Conservation (phyloP, 106 monocot genomes). For the Amphibolis antarctica region DNA sequence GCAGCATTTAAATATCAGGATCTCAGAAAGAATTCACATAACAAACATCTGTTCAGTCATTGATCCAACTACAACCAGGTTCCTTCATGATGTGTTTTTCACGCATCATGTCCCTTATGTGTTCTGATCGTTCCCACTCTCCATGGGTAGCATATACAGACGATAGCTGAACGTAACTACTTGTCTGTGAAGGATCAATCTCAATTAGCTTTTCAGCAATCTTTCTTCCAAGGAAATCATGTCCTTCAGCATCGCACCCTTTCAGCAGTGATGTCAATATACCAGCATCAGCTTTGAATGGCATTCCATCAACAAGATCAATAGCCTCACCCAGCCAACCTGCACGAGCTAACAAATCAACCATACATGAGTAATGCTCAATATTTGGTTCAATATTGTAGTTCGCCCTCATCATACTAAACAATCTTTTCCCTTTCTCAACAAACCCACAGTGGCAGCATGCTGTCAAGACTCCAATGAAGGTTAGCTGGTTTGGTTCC, state of each 20-base stretch:
- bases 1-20: too few relatives aligned
- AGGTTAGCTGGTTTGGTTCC: conserved; percentile 41
- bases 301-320: conserved; percentile 43
- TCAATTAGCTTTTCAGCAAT: conserved; percentile 11
- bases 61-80: conserved; percentile 18
- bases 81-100: conserved; percentile 6
- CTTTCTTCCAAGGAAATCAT: conserved; percentile 13
- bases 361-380: conserved; percentile 63
- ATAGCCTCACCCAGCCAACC: conserved; percentile 42
- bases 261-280: conserved; percentile 55
- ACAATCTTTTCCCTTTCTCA: conserved; percentile 49
- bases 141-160: conserved; percentile 8
- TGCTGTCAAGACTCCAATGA: conserved; percentile 44
- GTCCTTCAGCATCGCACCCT: conserved; percentile 45
- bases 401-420: conserved; percentile 37
- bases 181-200: conserved; percentile 6
- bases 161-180: conserved; percentile 14
- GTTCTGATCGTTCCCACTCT: conserved; percentile 12
- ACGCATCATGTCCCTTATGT: conserved; percentile 1
- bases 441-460: conserved; percentile 71
- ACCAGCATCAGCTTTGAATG: conserved; percentile 37
- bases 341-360: conserved; percentile 55
- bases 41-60: conserved; percentile 4
- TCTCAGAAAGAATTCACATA: too few relatives aligned
- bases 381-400: conserved; percentile 32